Evolutionary conservation across 768 basidiomycete species (phyloP).

Genomic region (Lactarius vividus): DNA sequence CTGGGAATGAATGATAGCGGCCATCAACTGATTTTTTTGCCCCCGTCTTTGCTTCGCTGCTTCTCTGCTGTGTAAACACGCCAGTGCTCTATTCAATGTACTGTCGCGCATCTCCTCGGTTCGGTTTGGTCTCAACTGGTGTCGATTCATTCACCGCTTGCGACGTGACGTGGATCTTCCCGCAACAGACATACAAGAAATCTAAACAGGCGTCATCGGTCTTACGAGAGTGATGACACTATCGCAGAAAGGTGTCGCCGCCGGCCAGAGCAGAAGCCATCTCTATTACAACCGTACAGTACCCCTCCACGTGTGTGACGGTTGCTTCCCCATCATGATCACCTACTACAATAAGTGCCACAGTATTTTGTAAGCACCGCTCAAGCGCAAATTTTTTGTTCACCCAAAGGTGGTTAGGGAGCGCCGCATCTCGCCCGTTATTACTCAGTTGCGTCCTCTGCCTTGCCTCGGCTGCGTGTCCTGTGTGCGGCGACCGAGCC

Average conservation of each 20-base stretch:
- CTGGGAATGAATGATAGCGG: not conserved
- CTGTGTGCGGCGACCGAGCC: not conserved
- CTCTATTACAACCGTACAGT: not conserved
- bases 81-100: not conserved
- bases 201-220: not conserved
- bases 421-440: not conserved
- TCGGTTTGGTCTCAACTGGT: not conserved
- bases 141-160: not conserved
- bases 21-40: not conserved
- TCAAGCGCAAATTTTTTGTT: not conserved
- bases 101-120: not conserved
- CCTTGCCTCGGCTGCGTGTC: conserved; percentile 1
- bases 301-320: not conserved
- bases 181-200: not conserved
- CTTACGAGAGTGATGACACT: not conserved
- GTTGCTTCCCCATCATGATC: not conserved
- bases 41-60: not conserved
- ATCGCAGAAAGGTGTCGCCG: not conserved
- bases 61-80: not conserved
- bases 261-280: not conserved
- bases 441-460: not conserved
- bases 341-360: not conserved
- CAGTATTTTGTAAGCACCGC: not conserved
- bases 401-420: not conserved
- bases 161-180: not conserved